Percentiles rank a stretch among this genome's conserved stretches.
These are phyloP conservation scores for Tolypocladium amazonense DNA, from an alignment of 2,329 filamentous ascomycete genomes.

Conservation along the genomic window DNA sequence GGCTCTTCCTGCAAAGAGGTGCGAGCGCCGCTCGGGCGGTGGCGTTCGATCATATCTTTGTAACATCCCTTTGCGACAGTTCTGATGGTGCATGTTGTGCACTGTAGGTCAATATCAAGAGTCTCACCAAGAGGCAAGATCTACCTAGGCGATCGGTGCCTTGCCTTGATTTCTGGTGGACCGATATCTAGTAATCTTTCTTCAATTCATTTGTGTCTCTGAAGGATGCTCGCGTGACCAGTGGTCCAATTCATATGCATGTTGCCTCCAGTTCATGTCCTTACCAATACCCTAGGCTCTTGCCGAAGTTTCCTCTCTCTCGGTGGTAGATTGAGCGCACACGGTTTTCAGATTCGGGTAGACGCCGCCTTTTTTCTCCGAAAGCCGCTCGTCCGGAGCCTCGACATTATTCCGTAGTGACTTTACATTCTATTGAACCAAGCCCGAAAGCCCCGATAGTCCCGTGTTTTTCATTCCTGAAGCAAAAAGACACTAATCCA, in stretches of 20 bases:
- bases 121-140: too few species aligned
- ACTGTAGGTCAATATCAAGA: background rate
- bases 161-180: too few species aligned
- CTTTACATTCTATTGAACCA: background rate
- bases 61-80: too few species aligned
- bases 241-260: background rate
- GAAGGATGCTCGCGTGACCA: background rate
- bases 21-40: background rate
- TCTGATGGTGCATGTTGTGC: too few species aligned
- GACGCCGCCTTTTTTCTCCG: too few species aligned
- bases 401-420: background rate
- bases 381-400: too few species aligned
- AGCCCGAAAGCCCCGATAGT: background rate
- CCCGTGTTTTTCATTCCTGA: background rate
- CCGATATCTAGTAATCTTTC: too few species aligned
- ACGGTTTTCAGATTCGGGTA: background rate
- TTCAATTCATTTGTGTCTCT: background rate
- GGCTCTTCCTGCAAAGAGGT: background rate
- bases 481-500: conserved; percentile 12
- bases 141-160: too few species aligned
- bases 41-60: background rate
- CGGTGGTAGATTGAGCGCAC: background rate
- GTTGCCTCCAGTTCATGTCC: background rate
- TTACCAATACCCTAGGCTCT: background rate
- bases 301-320: background rate